Evolutionary conservation across 768 basidiomycete genomes (phyloP).

Genomic region (Termitomyces sp.): DNA sequence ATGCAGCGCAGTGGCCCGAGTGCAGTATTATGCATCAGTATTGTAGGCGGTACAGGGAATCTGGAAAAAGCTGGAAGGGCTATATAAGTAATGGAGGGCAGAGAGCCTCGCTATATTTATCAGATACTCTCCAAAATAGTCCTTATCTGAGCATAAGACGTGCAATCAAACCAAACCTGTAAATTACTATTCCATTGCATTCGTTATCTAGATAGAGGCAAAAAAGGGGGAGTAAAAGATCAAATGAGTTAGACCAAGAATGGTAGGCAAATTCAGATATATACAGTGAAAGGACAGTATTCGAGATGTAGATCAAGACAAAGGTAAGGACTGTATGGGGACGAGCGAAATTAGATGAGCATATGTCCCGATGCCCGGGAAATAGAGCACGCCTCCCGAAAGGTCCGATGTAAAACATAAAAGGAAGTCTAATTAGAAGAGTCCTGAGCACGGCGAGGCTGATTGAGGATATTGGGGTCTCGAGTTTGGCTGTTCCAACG

Average conservation of each 20-base stretch:
- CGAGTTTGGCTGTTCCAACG: not conserved
- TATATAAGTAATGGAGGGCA: not conserved
- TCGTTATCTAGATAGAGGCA: not conserved
- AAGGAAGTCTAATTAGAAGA: not conserved
- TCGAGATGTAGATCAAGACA: not conserved
- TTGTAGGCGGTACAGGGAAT: too few relatives aligned
- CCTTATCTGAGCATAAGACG: not conserved
- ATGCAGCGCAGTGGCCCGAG: not conserved
- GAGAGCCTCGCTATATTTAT: not conserved
- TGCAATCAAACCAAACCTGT: not conserved
- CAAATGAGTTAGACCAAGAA: not conserved
- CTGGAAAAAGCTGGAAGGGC: not conserved
- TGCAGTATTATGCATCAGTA: not conserved
- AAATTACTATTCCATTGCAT: not conserved
- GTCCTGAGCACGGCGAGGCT: not conserved
- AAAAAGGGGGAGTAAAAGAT: not conserved
- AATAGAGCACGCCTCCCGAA: not conserved
- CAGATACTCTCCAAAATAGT: not conserved
- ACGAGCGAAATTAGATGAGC: not conserved
- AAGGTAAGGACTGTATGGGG: not conserved
- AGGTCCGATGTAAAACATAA: not conserved
- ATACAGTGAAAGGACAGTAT: not conserved
- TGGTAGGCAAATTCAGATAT: not conserved
- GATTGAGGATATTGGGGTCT: not conserved
- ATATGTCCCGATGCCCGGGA: not conserved